phyloP scores from a whole-genome alignment of 257 asterid genomes.

The Capsicum baccatum region DNA sequence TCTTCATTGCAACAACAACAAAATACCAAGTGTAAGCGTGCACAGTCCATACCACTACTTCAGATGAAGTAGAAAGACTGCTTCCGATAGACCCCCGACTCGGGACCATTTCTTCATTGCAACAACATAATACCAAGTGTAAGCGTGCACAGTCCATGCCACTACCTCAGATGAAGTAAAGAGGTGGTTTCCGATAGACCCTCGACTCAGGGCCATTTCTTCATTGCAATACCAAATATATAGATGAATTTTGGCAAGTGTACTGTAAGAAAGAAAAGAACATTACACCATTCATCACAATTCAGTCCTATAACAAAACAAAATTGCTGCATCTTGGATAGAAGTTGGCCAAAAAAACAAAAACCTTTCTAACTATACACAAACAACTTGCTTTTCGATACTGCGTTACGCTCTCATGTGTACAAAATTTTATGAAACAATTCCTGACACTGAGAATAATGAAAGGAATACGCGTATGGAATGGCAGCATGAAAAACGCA shows the following conservation, averaged over 20 bases:
- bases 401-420: neutral
- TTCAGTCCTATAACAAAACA: conserved; percentile 18
- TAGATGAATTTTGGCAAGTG: neutral
- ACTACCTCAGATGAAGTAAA: no score
- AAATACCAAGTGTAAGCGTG: no score
- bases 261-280: neutral
- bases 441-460: conserved; percentile 15
- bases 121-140: no score
- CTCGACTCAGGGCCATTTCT: neutral
- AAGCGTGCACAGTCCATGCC: no score
- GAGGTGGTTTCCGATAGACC: no score
- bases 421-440: conserved; percentile 24
- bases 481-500: conserved; percentile 12
- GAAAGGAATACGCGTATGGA: conserved; percentile 20
- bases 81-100: no score
- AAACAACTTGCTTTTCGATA: neutral
- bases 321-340: conserved; percentile 27
- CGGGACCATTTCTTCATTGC: no score
- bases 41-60: no score
- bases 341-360: neutral
- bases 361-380: conserved; percentile 23
- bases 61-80: no score
- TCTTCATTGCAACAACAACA: no score
- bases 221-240: neutral
- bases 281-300: conserved; percentile 14